Percentiles rank a stretch among this genome's conserved stretches.
These are phyloP conservation scores for Stephania cephalantha DNA, from an alignment of 164 flowering plant genomes.

Conservation along the genomic window DNA sequence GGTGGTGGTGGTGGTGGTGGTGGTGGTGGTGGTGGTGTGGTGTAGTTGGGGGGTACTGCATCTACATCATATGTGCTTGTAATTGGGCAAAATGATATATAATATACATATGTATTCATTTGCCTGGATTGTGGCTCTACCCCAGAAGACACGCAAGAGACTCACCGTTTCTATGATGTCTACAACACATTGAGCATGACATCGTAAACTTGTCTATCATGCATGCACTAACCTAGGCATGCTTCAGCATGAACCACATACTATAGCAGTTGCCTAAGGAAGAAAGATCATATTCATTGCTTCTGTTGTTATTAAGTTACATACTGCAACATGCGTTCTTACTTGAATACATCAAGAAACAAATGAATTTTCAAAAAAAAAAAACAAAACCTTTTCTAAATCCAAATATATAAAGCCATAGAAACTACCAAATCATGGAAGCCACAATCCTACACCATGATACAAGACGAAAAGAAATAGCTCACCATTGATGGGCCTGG, in stretches of 20 bases:
- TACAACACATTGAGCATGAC: neutral
- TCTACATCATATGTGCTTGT: too few species aligned
- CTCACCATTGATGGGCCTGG: conserved; percentile 83
- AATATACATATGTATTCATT: too few species aligned
- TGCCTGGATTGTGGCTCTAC: too few species aligned
- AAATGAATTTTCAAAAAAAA: too few species aligned
- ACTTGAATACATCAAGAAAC: neutral
- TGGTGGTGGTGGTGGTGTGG: too few species aligned
- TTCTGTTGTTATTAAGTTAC: neutral
- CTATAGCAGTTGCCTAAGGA: neutral
- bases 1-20: too few species aligned
- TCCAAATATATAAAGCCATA: neutral
- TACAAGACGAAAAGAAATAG: conserved; percentile 2
- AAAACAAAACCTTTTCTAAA: neutral
- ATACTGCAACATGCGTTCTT: neutral
- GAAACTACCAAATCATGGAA: neutral
- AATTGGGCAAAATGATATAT: too few species aligned
- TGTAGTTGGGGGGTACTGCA: too few species aligned
- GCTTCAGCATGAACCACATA: neutral
- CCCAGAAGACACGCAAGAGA: too few species aligned
- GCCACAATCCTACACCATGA: neutral
- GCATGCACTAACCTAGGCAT: neutral
- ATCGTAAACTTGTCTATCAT: neutral
- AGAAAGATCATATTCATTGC: neutral
- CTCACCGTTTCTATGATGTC: neutral